These are phyloP conservation scores for Rhizoclosmatium sp. DNA, from an alignment of 192 early-diverging fungal genomes.

Conservation along the genomic window DNA sequence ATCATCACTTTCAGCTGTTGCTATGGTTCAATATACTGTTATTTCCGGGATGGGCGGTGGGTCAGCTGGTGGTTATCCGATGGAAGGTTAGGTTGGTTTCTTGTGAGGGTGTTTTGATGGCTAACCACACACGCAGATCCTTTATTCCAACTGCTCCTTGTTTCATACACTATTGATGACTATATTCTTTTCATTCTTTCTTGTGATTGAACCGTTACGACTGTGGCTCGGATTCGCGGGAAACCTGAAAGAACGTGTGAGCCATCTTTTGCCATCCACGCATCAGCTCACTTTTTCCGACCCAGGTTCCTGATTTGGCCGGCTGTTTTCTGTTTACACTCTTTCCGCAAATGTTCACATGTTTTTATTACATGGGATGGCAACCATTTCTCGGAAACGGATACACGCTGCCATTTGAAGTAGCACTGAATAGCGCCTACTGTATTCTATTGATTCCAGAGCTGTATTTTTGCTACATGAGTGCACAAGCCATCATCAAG, in stretches of 20 bases:
- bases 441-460: conserved; percentile 41
- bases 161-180: conserved; percentile 42
- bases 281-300: too few species aligned
- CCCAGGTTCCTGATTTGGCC: conserved; percentile 50
- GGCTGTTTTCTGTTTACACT: conserved; percentile 49
- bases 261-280: background rate
- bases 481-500: conserved; percentile 40
- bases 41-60: conserved; percentile 46
- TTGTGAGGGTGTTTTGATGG: background rate
- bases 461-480: conserved; percentile 31
- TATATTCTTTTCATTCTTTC: conserved; percentile 39
- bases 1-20: conserved; percentile 46
- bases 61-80: conserved; percentile 26
- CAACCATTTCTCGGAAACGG: conserved; percentile 36
- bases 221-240: conserved; percentile 52
- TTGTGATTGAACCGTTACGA: conserved; percentile 42
- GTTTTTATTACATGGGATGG: conserved; percentile 42
- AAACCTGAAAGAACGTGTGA: conserved; percentile 49
- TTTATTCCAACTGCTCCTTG: conserved; percentile 29
- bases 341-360: conserved; percentile 47
- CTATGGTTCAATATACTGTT: conserved; percentile 49
- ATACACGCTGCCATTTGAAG: conserved; percentile 42
- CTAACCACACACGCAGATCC: background rate
- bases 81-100: conserved; percentile 44
- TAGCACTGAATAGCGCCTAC: conserved; percentile 45